Base-by-base conservation (phyloP, 2,329 filamentous ascomycete genomes). In the Fusarium nurragi region DNA sequence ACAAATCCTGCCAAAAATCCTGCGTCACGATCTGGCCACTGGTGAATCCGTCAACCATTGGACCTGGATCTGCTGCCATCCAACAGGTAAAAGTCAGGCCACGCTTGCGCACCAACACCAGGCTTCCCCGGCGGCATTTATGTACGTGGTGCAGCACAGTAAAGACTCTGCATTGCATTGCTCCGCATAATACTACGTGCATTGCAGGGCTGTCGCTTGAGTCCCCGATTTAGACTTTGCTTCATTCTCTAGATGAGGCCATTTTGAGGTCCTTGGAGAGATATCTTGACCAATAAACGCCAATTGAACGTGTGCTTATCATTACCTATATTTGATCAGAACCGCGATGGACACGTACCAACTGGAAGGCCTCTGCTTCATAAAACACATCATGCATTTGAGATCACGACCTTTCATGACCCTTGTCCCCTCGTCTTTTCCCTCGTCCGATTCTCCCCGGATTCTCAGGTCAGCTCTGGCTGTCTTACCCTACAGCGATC, bases 21-120 rank as follows among this genome's bases (percentile, higher is more conserved):
- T 56, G 64, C 69, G 64, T 71, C 65, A 69, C 53, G 43, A 71
- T 70, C 69, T 71, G 64, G 48, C 69, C 69, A 71, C 57, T 46
- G n/a, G 39, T n/a, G 50, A 67, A 43, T 56, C 49, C 45, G 19
- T 51, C 44, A 38, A 36, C 50, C 43, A 50, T 50, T 55, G 41
- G 12, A 41, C 25, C 45, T 63, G 36, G 54, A 43, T 53, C 41
- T 49, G 43, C 55, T 71, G 58, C 53, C 69, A 53, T 48, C 51
- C 65, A 69, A 59, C 53, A 54, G 30, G 6, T 19, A 52, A 57
- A 66, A 69, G 63, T 71, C 69, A 65, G 60, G 60, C 62, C 67
- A 71, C 68, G 37, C 41, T 58, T 67, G 58, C 53, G 54, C 66
- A 66, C 49, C 44, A 57, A 54, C 44, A 25, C 46, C 48, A 54